phyloP scores from a whole-genome alignment of 257 asterid species.

The Forsythia suspensa region DNA sequence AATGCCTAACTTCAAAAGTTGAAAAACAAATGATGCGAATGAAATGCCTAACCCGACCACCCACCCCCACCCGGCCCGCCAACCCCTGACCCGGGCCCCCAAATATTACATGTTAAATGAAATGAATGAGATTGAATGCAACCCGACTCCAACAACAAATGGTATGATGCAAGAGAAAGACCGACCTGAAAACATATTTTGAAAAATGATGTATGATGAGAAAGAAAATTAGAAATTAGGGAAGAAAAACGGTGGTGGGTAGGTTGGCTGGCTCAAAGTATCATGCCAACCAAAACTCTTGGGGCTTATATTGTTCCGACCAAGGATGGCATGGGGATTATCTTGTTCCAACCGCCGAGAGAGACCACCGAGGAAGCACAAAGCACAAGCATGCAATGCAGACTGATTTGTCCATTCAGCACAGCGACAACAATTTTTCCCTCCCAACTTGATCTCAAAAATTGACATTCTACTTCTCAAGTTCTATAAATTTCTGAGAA shows the following conservation, averaged over 20 bases:
- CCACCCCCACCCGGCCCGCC: neutral
- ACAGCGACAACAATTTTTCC: conserved; percentile 20
- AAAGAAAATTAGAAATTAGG: conserved; percentile 21
- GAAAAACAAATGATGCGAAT: conserved; percentile 32
- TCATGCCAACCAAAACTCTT: conserved; percentile 25
- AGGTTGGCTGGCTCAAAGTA: conserved; percentile 22
- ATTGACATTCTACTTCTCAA: conserved; percentile 18
- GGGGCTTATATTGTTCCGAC: conserved; percentile 13
- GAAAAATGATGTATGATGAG: conserved; percentile 25
- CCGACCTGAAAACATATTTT: conserved; percentile 28
- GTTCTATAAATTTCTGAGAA: conserved; percentile 25
- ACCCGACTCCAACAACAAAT: conserved; percentile 29
- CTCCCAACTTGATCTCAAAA: conserved; percentile 20
- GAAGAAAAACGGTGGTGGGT: conserved; percentile 23
- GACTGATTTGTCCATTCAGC: conserved; percentile 28
- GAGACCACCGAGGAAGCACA: conserved; percentile 26
- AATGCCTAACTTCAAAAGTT: conserved; percentile 17
- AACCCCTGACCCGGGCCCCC: conserved; percentile 22
- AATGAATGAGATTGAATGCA: conserved; percentile 57
- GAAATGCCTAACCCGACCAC: conserved; percentile 33
- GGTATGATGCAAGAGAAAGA: conserved; percentile 47
- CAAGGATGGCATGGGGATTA: conserved; percentile 17
- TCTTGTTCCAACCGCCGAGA: conserved; percentile 18
- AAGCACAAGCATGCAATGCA: conserved; percentile 21
- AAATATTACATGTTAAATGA: conserved; percentile 31